These are phyloP conservation scores for Amauroascus verrucosus DNA, from an alignment of 2,329 filamentous ascomycete genomes.

Conservation along the genomic window DNA sequence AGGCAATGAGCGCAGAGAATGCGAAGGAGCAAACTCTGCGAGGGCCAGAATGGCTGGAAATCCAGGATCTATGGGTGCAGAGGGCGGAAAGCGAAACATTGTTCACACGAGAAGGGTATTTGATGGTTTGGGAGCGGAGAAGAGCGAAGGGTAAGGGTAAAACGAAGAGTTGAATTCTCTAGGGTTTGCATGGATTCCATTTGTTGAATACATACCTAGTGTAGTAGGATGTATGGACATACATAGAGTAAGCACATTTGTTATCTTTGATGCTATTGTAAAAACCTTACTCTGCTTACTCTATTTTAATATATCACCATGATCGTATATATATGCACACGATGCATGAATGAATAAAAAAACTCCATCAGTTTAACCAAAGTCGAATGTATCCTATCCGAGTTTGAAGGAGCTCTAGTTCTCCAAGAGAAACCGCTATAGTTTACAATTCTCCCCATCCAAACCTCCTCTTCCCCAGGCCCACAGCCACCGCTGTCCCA, in stretches of 20 bases:
- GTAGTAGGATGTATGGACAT: no score
- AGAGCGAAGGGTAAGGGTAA: constrained; percentile 37
- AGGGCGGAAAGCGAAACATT: constrained; percentile 78
- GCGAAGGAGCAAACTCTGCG: constrained; percentile 23
- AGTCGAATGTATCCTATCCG: no score
- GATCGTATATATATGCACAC: not conserved
- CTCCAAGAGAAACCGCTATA: not conserved
- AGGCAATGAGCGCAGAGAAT: constrained; percentile 44
- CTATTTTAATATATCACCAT: no score
- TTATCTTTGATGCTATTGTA: not conserved
- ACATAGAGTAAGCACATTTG: no score
- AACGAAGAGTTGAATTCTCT: constrained; percentile 25
- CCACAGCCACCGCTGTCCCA: constrained; percentile 29
- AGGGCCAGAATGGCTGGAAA: constrained; percentile 76
- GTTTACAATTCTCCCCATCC: constrained; percentile 28
- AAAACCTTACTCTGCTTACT: no score
- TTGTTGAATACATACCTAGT: no score
- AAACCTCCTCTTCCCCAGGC: constrained; percentile 32
- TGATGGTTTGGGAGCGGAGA: constrained; percentile 92
- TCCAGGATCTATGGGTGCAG: constrained; percentile 90
- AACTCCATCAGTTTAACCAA: not conserved
- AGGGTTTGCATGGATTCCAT: no score
- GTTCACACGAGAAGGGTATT: constrained; percentile 85
- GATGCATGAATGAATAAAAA: no score
- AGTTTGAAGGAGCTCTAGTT: no score